Evolutionary conservation across 352 stramenopile genomes (phyloP), one percentile per base, ranked within the genome.

Genomic region (Phytophthora pseudosyringae): DNA sequence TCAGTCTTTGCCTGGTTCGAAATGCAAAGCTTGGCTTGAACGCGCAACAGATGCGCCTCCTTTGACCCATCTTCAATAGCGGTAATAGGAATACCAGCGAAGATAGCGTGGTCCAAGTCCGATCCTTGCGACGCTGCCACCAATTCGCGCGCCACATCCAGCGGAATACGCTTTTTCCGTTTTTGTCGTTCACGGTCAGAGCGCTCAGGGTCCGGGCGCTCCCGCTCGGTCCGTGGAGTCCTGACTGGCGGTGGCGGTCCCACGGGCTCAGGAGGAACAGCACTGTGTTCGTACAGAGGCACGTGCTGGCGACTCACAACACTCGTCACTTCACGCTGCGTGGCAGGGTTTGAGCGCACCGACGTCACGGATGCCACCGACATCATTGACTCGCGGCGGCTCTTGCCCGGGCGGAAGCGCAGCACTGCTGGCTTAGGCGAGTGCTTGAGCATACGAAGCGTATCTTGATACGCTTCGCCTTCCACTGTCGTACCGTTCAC

Each of bases 361-460:
- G 83, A 92, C 9, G 68, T 64, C 25, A 88, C 76, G 6, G 83
- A 93, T 7, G 65, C 57, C 8, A 67, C 69, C 35, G 82, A 91
- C 71, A 89, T 77, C 47, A 81, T 84, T 3, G 85, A 85, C 28
- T 83, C 76, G 11, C 80, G 81, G 5, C 85, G 83, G 57, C 65
- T 81, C 48, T 76, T 78, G 18, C 72, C 76, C 12, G 82, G 82
- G 3, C 84, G 87, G 69, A 95, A 95, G 9, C 87, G 85, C 52
- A 95, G 58, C 15, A 95, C 86, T 3, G 85, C 82, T 0, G 87
- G 87, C 64, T 95, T 95, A 4, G 85, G 83, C 21, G 87, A 93
- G 61, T 95, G 87, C 67, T 95, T 95, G 32, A 95, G 77, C 81
- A 94, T 92, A 15, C 87, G 83, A 29, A 95, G 67, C 29, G 87